Conservation (phyloP, 2,329 filamentous ascomycete species). For the Alternaria arbusti region DNA sequence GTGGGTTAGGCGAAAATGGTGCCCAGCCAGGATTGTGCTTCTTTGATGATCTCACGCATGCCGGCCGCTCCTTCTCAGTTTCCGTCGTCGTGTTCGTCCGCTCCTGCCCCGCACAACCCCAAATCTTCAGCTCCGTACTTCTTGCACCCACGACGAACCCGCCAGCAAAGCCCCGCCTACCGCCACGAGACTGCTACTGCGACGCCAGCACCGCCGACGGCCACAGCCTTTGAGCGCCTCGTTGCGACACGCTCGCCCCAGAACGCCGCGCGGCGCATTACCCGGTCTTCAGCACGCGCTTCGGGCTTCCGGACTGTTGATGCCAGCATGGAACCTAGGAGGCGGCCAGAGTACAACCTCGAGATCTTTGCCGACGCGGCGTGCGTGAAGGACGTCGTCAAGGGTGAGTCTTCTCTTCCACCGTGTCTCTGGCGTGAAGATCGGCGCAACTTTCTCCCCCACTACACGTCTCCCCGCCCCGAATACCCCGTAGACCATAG, state of each 20-base stretch:
- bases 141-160: constrained; percentile 5
- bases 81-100: constrained; percentile 18
- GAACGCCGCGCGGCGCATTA: constrained; percentile 20
- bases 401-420: constrained; percentile 65
- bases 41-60: constrained; percentile 29
- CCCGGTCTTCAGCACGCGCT: constrained; percentile 14
- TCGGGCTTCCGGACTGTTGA: constrained; percentile 21
- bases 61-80: constrained; percentile 13
- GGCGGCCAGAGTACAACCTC: constrained; percentile 86
- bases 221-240: constrained; percentile 2
- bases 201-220: neutral
- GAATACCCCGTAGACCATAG: constrained; percentile 5
- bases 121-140: constrained; percentile 16
- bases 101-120: constrained; percentile 19
- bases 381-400: constrained; percentile 89
- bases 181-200: neutral
- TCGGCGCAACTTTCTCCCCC: constrained; percentile 9
- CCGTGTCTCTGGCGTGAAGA: constrained; percentile 1
- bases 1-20: constrained; percentile 2
- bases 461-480: constrained; percentile 14
- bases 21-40: constrained; percentile 4
- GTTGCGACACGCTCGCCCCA: constrained; percentile 14
- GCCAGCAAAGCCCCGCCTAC: neutral
- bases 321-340: constrained; percentile 66
- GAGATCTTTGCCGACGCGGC: constrained; percentile 91